These are phyloP conservation scores for Xylona heveae DNA, from an alignment of 495 filamentous ascomycete genomes.

Conservation along the genomic window DNA sequence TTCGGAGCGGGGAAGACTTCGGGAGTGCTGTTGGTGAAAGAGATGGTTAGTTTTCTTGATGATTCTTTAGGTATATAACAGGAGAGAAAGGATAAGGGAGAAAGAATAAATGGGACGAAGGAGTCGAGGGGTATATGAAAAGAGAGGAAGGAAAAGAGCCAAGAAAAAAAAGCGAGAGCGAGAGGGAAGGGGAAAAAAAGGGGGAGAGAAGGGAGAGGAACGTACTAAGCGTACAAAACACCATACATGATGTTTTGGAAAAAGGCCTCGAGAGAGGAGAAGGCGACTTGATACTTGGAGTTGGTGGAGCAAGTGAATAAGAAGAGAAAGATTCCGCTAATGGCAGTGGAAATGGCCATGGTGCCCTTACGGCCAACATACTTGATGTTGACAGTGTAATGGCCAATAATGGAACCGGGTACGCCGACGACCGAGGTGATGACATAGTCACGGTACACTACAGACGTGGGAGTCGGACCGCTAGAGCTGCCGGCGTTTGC, in stretches of 20 bases:
- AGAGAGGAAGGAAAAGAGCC: no score
- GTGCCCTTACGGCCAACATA: conserved; percentile 39
- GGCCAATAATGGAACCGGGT: conserved; percentile 31
- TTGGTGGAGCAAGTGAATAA: conserved; percentile 30
- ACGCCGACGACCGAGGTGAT: conserved; percentile 36
- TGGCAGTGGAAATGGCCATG: conserved; percentile 27
- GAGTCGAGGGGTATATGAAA: no score
- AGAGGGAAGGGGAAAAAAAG: background rate
- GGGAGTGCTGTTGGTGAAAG: conserved; percentile 19
- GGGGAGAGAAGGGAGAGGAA: background rate
- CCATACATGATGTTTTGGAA: conserved; percentile 47
- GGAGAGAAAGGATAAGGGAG: no score
- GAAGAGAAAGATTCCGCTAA: conserved; percentile 36
- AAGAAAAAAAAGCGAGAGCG: background rate
- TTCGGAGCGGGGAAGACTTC: conserved; percentile 38
- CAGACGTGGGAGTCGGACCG: conserved; percentile 17
- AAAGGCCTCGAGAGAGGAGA: conserved; percentile 31
- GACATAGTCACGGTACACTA: conserved; percentile 37
- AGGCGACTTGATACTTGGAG: conserved; percentile 26
- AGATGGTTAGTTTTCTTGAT: no score
- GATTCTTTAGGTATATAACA: no score
- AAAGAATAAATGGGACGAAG: no score
- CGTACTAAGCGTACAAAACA: conserved; percentile 31
- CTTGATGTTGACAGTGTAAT: conserved; percentile 32
- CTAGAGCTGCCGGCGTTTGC: conserved; percentile 16